Base-by-base conservation (phyloP, 306 rosid genomes). In the Quercus bicolor region DNA sequence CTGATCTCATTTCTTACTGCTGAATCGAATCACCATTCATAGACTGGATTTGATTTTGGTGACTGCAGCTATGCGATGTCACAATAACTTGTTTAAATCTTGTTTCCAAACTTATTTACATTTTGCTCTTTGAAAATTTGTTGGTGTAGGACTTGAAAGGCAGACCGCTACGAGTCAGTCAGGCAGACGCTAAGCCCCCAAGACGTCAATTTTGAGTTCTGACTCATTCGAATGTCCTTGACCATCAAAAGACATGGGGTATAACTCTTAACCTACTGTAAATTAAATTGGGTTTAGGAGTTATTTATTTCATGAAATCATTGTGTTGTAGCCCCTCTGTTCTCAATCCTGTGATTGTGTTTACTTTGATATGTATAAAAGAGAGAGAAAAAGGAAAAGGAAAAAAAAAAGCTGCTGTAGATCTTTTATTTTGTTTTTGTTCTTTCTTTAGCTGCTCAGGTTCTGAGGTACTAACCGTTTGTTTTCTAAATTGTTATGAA, bases 81-180 rank as follows among this genome's bases (percentile, higher is more conserved):
- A 65, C 45, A 71, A 68, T 77, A 29, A 60, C 75, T 68, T 20
- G 21, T 52, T 15, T 4, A 14, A 71, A 11, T 82, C 69, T 77
- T 24, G 72, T 65, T 52, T 40, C 84, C 53, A 86, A 81, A 21
- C 62, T 56, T 28, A 72, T 3, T 29, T 55, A 71, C 75, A 5
- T 76, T 29, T 82, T 66, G 40, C 24, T 62, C 1, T 31, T 62
- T 3, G 29, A 24, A 62, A 28, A 62, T 62, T 62, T 65, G 70
- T 6, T 65, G 70, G 70, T 83, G 81, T 85, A 91, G 96, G 98
- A 95, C 84, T 80, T 95, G 82, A 82, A 87, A 75, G 98, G 99
- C 65, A 91, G 99, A 85, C 8, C 88, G 77, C 88, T 95, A 9
- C 80, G 96, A 4, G 98, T 95, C 23, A 83, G 94, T 0, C 19